Conservation (phyloP, 2,329 filamentous ascomycete genomes). For the Penicillium frequentans region DNA sequence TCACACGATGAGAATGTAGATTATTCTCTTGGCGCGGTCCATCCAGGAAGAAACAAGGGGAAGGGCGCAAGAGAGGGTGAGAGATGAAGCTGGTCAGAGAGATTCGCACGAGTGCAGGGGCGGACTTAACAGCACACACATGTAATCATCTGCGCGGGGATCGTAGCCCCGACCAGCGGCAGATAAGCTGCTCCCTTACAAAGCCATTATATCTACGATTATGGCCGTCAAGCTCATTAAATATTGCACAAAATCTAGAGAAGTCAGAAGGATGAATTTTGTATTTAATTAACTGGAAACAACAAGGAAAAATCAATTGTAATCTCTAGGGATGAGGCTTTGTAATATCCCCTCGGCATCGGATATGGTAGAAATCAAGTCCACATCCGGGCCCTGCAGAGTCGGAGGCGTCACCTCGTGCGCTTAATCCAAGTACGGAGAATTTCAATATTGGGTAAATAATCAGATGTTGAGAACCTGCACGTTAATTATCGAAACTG, state of each 20-base stretch:
- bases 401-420: conserved; percentile 1
- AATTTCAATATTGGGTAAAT: neutral
- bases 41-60: neutral
- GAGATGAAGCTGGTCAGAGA: conserved; percentile 3
- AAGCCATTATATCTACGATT: conserved; percentile 7
- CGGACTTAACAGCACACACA: conserved; percentile 7
- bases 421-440: neutral
- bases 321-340: neutral
- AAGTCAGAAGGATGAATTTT: neutral
- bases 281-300: neutral
- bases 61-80: neutral
- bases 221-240: neutral
- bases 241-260: neutral
- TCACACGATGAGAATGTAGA: conserved; percentile 4
- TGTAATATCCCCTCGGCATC: neutral
- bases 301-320: neutral
- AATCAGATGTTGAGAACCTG: neutral
- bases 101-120: conserved; percentile 7
- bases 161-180: conserved; percentile 6
- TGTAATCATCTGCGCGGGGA: conserved; percentile 14
- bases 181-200: conserved; percentile 10
- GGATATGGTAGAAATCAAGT: conserved; percentile 1
- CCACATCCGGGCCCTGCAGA: neutral
- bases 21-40: conserved; percentile 3
- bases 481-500: neutral